Base-by-base conservation (phyloP, 2,329 filamentous ascomycete species). In the Verticillium zaregamsianum region DNA sequence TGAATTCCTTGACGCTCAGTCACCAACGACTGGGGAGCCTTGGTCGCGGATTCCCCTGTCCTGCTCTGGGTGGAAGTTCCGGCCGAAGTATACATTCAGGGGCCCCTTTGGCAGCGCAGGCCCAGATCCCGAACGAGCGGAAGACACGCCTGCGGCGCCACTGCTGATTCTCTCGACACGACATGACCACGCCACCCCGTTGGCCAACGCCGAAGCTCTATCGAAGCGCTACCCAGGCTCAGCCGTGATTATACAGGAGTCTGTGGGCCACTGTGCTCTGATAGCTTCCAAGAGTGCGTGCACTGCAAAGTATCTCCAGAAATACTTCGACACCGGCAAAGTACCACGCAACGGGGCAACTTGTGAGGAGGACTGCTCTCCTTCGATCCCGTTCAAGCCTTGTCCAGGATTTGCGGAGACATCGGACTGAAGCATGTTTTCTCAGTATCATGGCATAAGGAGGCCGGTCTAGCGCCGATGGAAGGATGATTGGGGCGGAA, bases 161-260 rank as follows among this genome's bases (percentile, higher is more conserved):
- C 63, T 82, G 31, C 67, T 83, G 32, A 80, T 80, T 66, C 64
- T 82, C 3, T 72, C 75, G 12, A 78, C 76, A 59, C 64, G 71
- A 6, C 71, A 76, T 7, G 80, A 82, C 61, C 80, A 81, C 14
- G 76, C 81, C 12, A 82, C 80, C 31, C 80, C 80, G 5, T 65
- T 78, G 40, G 58, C 73, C 62, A 74, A 79, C 69, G 70, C 77
- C 40, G 68, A 64, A 6, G 61, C 59, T 35, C 73, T 71, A 67
- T 65, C 70, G 7, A 58, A 55, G 37, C 23, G 57, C 7, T 71
- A 75, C 55, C 69, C 70, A 1, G 71, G 69, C 17, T 66, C 73
- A 1, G 63, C 62, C 1, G 65, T 76, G 12, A 62, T 74, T 25
- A 62, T 75, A 5, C 70, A 72, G 49, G 69, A 75, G 37, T 63